Evolutionary conservation across 257 asterid genomes (phyloP).

Genomic region (Verbascum thapsus): DNA sequence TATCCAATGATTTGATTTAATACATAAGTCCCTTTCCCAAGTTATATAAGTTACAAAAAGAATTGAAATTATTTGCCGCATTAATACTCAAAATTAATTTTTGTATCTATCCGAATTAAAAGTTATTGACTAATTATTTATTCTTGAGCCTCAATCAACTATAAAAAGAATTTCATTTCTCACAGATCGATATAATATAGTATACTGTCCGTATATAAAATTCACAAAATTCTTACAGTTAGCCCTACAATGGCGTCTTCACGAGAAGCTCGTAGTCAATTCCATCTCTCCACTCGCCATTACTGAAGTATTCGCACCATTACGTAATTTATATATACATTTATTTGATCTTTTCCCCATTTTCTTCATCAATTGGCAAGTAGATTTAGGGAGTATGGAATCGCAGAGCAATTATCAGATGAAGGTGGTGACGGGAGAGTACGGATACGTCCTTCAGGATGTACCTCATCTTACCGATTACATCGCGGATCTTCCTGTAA

Average conservation of each 20-base stretch:
- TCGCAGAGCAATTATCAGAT: constrained; percentile 46
- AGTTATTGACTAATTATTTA: too few relatives aligned
- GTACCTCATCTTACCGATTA: constrained; percentile 73
- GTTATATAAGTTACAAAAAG: too few relatives aligned
- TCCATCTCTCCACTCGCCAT: constrained; percentile 23
- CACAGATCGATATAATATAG: too few relatives aligned
- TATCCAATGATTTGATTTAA: too few relatives aligned
- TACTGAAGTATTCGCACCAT: background rate
- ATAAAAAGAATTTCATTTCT: too few relatives aligned
- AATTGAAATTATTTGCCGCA: too few relatives aligned
- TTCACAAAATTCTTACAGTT: background rate
- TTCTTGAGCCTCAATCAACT: background rate
- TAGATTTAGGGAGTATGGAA: constrained; percentile 29
- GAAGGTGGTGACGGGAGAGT: constrained; percentile 60
- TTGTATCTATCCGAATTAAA: too few relatives aligned
- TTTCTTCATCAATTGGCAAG: background rate
- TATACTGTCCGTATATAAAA: constrained; percentile 5
- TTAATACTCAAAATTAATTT: too few relatives aligned
- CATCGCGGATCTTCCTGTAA: constrained; percentile 60
- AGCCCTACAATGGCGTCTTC: too few relatives aligned
- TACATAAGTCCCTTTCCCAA: too few relatives aligned
- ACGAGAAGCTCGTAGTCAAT: constrained; percentile 28
- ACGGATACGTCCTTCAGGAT: constrained; percentile 67
- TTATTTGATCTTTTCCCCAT: background rate
- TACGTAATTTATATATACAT: background rate